A percentile compares a stretch with the other conserved stretches of the same genome.
phyloP scores from a whole-genome alignment of 176 grass and related monocot species.

The Luzula sylvatica region DNA sequence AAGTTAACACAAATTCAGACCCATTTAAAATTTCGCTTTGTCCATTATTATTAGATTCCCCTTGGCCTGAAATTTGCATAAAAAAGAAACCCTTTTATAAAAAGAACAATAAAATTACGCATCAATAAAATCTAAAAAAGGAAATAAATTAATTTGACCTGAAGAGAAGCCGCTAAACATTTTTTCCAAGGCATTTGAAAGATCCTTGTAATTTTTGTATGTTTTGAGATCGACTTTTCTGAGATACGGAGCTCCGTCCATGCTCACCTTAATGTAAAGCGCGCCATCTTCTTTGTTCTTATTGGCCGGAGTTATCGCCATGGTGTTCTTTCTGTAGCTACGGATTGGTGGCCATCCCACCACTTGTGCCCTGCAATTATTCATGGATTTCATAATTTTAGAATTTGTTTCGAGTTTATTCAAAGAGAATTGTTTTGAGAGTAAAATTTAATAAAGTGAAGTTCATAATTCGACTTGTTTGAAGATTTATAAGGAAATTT shows the following conservation, averaged over 20 bases:
- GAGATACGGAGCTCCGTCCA: conserved; percentile 82
- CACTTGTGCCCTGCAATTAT: conserved; percentile 50
- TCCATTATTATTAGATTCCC: conserved; percentile 35
- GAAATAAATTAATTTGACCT: conserved; percentile 35
- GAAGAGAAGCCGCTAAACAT: conserved; percentile 68
- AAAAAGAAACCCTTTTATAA: conserved; percentile 11
- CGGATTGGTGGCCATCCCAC: conserved; percentile 88
- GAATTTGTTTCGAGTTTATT: neutral
- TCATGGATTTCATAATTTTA: conserved; percentile 5
- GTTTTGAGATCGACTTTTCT: conserved; percentile 76
- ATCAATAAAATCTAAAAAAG: neutral
- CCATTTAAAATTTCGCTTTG: conserved; percentile 52
- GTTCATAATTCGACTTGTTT: neutral
- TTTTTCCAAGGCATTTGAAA: conserved; percentile 52
- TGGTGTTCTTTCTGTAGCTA: conserved; percentile 70
- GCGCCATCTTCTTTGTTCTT: conserved; percentile 38
- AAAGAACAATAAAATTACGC: conserved; percentile 1
- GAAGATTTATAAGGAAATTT: too few species aligned
- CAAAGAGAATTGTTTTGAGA: neutral
- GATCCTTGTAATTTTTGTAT: conserved; percentile 68
- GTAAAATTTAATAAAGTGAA: neutral
- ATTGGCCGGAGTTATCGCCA: conserved; percentile 39
- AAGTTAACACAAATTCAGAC: conserved; percentile 57
- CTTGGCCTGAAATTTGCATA: conserved; percentile 30
- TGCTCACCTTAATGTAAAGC: conserved; percentile 78